phyloP scores from a whole-genome alignment of 164 flowering plant genomes.

The Aristolochia fimbriata region DNA sequence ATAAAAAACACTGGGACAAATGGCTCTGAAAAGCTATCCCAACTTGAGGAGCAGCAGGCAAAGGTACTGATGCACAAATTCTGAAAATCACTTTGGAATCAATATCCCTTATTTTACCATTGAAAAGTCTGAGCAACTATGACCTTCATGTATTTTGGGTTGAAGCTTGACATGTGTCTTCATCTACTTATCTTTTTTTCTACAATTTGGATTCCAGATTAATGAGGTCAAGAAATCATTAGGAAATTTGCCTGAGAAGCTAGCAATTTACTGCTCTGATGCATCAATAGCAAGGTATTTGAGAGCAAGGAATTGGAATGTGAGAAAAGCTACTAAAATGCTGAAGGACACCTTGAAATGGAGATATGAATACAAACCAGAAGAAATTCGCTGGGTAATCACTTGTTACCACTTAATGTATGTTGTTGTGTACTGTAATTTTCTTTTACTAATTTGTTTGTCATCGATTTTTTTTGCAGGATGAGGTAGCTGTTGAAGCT shows the following conservation, averaged over 20 bases:
- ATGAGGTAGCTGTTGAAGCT: conserved; percentile 77
- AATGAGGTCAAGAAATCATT: conserved; percentile 54
- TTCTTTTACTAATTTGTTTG: conserved; percentile 1
- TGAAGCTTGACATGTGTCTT: too few species aligned
- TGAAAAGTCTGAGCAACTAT: neutral
- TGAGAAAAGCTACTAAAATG: conserved; percentile 86
- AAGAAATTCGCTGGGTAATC: conserved; percentile 87
- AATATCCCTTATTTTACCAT: neutral
- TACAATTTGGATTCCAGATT: conserved; percentile 36
- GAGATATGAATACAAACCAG: conserved; percentile 78
- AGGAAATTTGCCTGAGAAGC: conserved; percentile 49
- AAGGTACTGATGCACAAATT: conserved; percentile 32
- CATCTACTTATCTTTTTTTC: neutral
- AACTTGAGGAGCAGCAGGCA: conserved; percentile 38
- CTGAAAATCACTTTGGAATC: neutral
- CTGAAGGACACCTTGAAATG: conserved; percentile 79
- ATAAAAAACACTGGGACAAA: conserved; percentile 29
- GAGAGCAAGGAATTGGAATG: conserved; percentile 76
- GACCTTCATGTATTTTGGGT: neutral
- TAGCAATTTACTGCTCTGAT: conserved; percentile 64
- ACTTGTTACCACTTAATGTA: neutral
- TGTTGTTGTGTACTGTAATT: neutral
- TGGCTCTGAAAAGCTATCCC: conserved; percentile 28
- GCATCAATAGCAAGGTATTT: conserved; percentile 57
- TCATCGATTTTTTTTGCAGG: conserved; percentile 34